A percentile compares a stretch with the other conserved stretches of the same genome.
phyloP scores from a whole-genome alignment of 441 rosid species.

The Biscutella laevigata region DNA sequence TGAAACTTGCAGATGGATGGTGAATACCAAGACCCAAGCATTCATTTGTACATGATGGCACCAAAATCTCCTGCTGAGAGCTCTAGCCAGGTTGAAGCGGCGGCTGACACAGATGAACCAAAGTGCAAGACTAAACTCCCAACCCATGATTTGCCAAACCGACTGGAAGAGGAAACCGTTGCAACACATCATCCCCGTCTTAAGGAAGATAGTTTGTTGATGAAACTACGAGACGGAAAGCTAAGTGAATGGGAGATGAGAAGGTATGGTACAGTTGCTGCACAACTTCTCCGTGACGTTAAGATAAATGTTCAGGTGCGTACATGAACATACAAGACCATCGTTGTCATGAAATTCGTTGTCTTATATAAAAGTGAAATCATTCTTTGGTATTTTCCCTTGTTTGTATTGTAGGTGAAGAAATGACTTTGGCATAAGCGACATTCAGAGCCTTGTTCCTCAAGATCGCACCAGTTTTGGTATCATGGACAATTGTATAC shows the following conservation, averaged over 20 bases:
- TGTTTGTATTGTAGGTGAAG: constrained; percentile 18
- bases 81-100: constrained; percentile 22
- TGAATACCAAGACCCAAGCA: constrained; percentile 80
- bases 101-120: constrained; percentile 25
- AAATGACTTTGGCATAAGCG: background rate
- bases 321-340: background rate
- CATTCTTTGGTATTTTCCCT: background rate
- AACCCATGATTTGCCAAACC: constrained; percentile 14
- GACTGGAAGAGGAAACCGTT: constrained; percentile 14
- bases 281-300: constrained; percentile 77
- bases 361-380: background rate
- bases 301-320: constrained; percentile 35
- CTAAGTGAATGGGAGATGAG: constrained; percentile 85
- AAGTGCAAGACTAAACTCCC: constrained; percentile 6
- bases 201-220: constrained; percentile 27
- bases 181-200: constrained; percentile 17
- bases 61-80: constrained; percentile 30
- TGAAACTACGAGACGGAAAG: constrained; percentile 32
- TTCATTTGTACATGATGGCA: constrained; percentile 76
- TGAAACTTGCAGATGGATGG: constrained; percentile 57
- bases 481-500: no score
- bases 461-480: background rate
- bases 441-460: background rate
- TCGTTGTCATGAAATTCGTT: background rate
- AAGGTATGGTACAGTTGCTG: constrained; percentile 80